Evolutionary conservation across 2,329 filamentous ascomycete genomes (phyloP), one percentile per base, ranked within the genome.

Genomic region (Cladosporium austrohemisphaericum): DNA sequence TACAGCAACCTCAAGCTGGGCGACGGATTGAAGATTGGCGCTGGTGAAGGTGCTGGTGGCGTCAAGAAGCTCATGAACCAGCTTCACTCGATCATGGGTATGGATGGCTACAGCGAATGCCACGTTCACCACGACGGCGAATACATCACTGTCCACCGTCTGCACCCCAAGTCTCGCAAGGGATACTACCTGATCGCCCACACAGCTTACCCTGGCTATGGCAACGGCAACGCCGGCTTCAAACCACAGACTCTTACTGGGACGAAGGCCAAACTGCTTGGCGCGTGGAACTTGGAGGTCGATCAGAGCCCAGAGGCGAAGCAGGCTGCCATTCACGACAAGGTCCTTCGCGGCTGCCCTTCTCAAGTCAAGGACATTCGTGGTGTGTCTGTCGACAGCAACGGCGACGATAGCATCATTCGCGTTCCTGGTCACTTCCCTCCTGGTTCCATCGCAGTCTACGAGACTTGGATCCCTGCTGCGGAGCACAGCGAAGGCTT

Each of bases 101-200:
- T 90, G 63, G 89, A 97, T 56, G 87, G 86, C 16, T 98, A 95
- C 64, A 85, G 91, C 49, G 93, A 98, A 68, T 95, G 90, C 6
- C 92, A 96, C 63, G 89, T 98, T 46, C 92, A 98, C 64, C 93
- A 98, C 65, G 91, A 97, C 56, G 86, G 88, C 49, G 87, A 98
- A 67, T 96, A 95, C 65, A 86, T 98, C 62, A 98, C 93, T 1
- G 89, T 98, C 5, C 93, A 98, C 67, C 80, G 94, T 54, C 89
- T 97, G 2, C 91, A 98, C 63, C 93, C 92, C 0, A 84, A 88
- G 64, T 94, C 88, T 1, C 81, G 93, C 51, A 95, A 93, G 66
- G 93, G 93, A 1, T 92, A 95, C 68, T 96, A 97, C 69, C 74
- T 97, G 38, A 91, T 98, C 59, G 92, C 94, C 0, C 93, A 97